Percentiles rank a stretch among this genome's conserved stretches.
Evolutionary conservation across 2,329 filamentous ascomycete genomes (phyloP).

Genomic region (Dactylellina haptotyla): DNA sequence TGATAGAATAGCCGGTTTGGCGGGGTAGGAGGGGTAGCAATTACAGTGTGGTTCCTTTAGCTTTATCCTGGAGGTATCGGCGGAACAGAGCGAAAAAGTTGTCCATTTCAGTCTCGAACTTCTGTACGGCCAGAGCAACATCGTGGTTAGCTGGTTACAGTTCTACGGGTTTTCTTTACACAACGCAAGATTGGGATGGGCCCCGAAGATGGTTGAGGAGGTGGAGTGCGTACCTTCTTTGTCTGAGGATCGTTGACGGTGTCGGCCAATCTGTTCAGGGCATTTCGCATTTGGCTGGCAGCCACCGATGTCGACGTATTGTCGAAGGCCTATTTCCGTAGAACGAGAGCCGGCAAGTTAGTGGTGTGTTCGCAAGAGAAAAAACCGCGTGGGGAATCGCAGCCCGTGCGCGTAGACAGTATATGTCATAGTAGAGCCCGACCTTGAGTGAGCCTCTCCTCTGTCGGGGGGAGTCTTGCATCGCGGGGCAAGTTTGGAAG

Average conservation of each 20-base stretch:
- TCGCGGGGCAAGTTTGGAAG: not conserved
- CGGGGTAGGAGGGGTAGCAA: conserved; percentile 54
- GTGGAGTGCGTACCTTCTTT: conserved; percentile 77
- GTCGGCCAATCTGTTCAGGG: conserved; percentile 90
- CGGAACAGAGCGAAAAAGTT: conserved; percentile 99
- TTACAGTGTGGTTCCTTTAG: conserved; percentile 92
- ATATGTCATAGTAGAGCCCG: too few relatives aligned
- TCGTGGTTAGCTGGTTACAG: not conserved
- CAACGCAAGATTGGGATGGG: not conserved
- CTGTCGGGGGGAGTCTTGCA: conserved; percentile 13
- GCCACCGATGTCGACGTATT: conserved; percentile 99
- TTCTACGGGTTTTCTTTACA: not conserved
- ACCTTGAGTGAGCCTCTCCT: conserved; percentile 15
- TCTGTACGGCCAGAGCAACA: conserved; percentile 64
- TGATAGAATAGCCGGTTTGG: conserved; percentile 29
- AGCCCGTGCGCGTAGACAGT: not conserved
- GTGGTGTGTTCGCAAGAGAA: not conserved
- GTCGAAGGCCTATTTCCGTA: conserved; percentile 83
- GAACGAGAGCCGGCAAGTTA: conserved; percentile 14
- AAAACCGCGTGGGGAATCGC: not conserved
- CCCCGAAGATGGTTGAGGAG: not conserved
- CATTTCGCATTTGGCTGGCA: conserved; percentile 98
- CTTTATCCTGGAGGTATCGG: conserved; percentile 97
- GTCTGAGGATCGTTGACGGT: conserved; percentile 82
- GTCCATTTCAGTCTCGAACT: conserved; percentile 99